Evolutionary conservation across 73 alveolate species (phyloP), one percentile per base, ranked within the genome.

Genomic region (Tetrahymena malaccensis): DNA sequence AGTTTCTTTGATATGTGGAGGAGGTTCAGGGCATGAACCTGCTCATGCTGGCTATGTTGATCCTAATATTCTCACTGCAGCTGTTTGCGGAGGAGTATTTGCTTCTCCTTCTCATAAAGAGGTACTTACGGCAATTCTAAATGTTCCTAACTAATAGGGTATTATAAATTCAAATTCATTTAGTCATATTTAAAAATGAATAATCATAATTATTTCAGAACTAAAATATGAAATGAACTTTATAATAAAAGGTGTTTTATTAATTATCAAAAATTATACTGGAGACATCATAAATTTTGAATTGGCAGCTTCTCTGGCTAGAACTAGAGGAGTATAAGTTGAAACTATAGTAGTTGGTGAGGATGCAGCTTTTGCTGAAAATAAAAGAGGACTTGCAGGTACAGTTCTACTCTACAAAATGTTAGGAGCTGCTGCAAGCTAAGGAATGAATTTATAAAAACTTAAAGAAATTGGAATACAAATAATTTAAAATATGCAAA

Each of bases 21-120:
- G 98, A 16, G 98, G 98, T 35, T 94, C 97, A 85, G 98, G 98
- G 0, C 98, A 96, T 93, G 98, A 96, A 89, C 98, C 98, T 38
- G 96, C 98, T n/a, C 98, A 96, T 94, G 95, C 96, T n/a, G 98
- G 98, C 10, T 96, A 85, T 93, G 97, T 96, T 22, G 70, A 94
- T 84, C 58, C 56, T 83, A 96, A 96, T 34, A 94, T 94, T 94
- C 95, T 96, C 19, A 96, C 98, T 27, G 95, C 97, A 93, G 98
- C 97, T 19, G 97, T 96, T 27, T 96, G 98, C 93, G 98, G 98
- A 22, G 98, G 96, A 84, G 96, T 96, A 40, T 96, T 96, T 96
- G 94, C 98, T 11, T 96, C 98, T 57, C 98, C 98, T 43, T 96
- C 98, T 33, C 96, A 96, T 94, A 94, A 94, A 96, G 96, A 94